Base-by-base conservation (phyloP, 768 basidiomycete genomes). In the Kwoniella heveanensis region DNA sequence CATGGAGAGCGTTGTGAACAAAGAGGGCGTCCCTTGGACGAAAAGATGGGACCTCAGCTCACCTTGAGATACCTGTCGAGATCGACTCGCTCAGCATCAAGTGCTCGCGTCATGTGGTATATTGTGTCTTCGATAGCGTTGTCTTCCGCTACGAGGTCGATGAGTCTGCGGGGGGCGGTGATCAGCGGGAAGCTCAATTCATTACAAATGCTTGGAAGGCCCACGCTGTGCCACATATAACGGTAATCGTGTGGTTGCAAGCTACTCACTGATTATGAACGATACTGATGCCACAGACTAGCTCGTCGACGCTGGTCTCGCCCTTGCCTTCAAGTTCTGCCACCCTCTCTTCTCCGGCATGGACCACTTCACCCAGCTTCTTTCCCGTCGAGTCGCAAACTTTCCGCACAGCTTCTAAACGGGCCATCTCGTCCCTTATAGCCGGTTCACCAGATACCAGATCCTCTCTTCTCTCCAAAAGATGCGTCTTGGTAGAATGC, bases 131-230 rank as follows among this genome's bases (percentile, higher is more conserved):
- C 95, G 76, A 98, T 93, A 1, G 95, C 92, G 73, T 92, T 93
- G 80, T 98, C 96, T 80, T 99, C 96, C n/a, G 96, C 94, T n/a
- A 97, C 89, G 27, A 98, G 84, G 77, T 97, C 91, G 70, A 97
- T 88, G 24, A 99, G 83, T 81, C 95, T 98, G 76, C n/a, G n/a
- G n/a, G n/a, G n/a, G n/a, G n/a, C n/a, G n/a, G n/a, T n/a, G n/a
- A n/a, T n/a, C n/a, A n/a, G n/a, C n/a, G n/a, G n/a, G n/a, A n/a
- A n/a, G n/a, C n/a, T n/a, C n/a, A n/a, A n/a, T n/a, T n/a, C n/a
- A 61, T 29, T 4, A 12, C 29, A 17, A 27, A 57, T 47, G 1
- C 54, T 8, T 9, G 26, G 54, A 32, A 32, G 32, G 32, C 32
- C 32, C 32, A 32, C 32, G 32, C 32, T n/a, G n/a, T n/a, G n/a